phyloP scores from a whole-genome alignment of 2,329 filamentous ascomycete genomes.

The Diaporthe sp. region DNA sequence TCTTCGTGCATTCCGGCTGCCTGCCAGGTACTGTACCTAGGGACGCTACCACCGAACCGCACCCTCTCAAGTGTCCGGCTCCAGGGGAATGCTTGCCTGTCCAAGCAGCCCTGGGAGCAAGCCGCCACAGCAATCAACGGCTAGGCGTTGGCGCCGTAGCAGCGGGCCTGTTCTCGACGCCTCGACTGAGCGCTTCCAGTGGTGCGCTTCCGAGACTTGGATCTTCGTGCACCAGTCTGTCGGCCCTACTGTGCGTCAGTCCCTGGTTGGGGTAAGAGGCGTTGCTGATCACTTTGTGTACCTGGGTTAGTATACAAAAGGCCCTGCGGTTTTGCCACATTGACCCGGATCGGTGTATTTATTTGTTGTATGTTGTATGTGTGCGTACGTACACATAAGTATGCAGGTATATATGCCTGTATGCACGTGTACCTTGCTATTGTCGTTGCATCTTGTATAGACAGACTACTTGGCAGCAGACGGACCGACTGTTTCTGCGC shows the following conservation, averaged over 20 bases:
- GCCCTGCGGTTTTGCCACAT: constrained; percentile 3
- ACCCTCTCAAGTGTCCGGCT: constrained; percentile 9
- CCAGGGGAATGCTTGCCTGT: constrained; percentile 29
- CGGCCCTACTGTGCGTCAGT: constrained; percentile 28
- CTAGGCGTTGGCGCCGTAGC: constrained; percentile 17
- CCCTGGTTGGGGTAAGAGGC: constrained; percentile 1
- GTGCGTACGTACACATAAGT: not conserved
- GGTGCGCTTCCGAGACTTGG: constrained; percentile 13
- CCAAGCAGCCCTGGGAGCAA: not conserved
- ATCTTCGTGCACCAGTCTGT: constrained; percentile 8
- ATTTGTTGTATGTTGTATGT: not conserved
- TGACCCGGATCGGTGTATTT: not conserved
- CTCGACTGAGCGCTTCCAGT: constrained; percentile 19
- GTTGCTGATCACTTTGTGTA: not conserved
- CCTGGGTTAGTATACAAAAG: constrained; percentile 14
- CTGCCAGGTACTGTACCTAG: not conserved
- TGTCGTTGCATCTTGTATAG: not conserved
- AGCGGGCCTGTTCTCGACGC: not conserved
- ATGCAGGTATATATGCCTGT: constrained; percentile 2
- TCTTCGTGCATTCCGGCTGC: no score
- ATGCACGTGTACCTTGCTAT: not conserved
- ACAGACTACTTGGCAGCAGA: constrained; percentile 1
- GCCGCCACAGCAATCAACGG: constrained; percentile 24
- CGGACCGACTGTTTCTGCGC: constrained; percentile 25
- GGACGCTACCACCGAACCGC: constrained; percentile 7